A percentile compares a stretch with the other conserved stretches of the same genome.
Evolutionary conservation across 1,139 yeast species (phyloP).

Genomic region (Hansenula anomala): DNA sequence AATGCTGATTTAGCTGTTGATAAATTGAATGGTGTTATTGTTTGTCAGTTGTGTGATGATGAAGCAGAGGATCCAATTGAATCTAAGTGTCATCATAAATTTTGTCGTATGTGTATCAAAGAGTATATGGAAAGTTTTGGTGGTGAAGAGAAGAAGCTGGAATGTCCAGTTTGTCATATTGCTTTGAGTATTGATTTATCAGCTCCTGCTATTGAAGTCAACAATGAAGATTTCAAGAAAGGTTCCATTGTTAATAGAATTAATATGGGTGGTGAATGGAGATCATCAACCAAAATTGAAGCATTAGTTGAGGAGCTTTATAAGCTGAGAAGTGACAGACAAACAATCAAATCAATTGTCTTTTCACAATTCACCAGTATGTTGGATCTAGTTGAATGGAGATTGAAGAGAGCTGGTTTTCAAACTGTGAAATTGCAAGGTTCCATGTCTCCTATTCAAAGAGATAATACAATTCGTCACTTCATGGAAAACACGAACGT

Average conservation of each 20-base stretch:
- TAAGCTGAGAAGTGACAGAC: slow-evolving; percentile 76
- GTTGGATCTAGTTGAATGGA: slow-evolving; percentile 94
- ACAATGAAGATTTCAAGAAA: slow-evolving; percentile 55
- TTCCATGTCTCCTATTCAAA: slow-evolving; percentile 91
- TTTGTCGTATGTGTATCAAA: slow-evolving; percentile 86
- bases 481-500: slow-evolving; percentile 91
- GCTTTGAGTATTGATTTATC: slow-evolving; percentile 84
- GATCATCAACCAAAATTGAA: slow-evolving; percentile 92
- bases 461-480: slow-evolving; percentile 85
- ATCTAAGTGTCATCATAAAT: slow-evolving; percentile 87
- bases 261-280: slow-evolving; percentile 66
- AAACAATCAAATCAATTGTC: slow-evolving; percentile 91
- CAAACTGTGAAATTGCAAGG: slow-evolving; percentile 92
- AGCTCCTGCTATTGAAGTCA: slow-evolving; percentile 82
- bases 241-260: slow-evolving; percentile 88
- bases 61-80: slow-evolving; percentile 97
- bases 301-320: slow-evolving; percentile 92
- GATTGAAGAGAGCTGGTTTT: slow-evolving; percentile 89
- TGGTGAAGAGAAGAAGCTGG: slow-evolving; percentile 55
- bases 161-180: slow-evolving; percentile 96
- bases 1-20: slow-evolving; percentile 28
- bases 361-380: slow-evolving; percentile 96
- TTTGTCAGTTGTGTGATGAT: slow-evolving; percentile 93
- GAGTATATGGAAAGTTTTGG: slow-evolving; percentile 84
- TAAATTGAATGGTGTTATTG: slow-evolving; percentile 51